Base-by-base conservation (phyloP, 2,329 filamentous ascomycete species). In the Dactylonectria estremocensis region DNA sequence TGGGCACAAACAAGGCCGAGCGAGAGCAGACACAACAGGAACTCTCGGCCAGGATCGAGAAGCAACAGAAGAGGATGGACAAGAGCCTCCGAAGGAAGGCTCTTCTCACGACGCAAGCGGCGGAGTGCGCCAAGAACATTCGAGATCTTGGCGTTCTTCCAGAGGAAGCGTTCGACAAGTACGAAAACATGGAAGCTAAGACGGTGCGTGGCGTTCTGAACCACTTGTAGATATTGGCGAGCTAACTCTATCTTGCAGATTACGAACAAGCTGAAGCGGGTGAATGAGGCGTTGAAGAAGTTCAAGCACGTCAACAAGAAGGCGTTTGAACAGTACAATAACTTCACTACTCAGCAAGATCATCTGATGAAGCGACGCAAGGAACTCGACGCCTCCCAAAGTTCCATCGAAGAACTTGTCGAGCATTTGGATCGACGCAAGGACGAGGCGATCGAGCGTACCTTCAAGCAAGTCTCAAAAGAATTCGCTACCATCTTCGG, bases 261-360 rank as follows among this genome's bases (percentile, higher is more conserved):
- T 66, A 84, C 85, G n/a, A 84, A 84, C 46, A 91, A 92, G 64
- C 89, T 98, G 24, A 95, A 96, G 83, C 97, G 95, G 77, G 94
- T 95, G 77, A 97, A 97, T 70, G 94, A 97, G 74, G 91, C 93
- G 0, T 86, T 98, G 61, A 98, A 98, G 84, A 97, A 98, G 80
- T 98, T 96, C 83, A 94, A 95, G 62, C 94, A 98, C 77, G 95
- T 99, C 83, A 99, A 99, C 88, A 99, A 98, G 84, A 98, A 99
- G 83, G 96, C 96, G 0, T 97, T 98, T 78, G 97, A 99, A 82
- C 96, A 99, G 80, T 99, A 98, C 85, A 97, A 95, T 83, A 97
- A 92, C 83, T 99, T 98, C 80, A 98, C 95, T 8, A 93, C 91
- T 57, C 94, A 98, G 81, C 92, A 97, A 64, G 95, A 97, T 69